Conservation (phyloP, 108 stramenopile species). For the Stephanodiscus minutulus region DNA sequence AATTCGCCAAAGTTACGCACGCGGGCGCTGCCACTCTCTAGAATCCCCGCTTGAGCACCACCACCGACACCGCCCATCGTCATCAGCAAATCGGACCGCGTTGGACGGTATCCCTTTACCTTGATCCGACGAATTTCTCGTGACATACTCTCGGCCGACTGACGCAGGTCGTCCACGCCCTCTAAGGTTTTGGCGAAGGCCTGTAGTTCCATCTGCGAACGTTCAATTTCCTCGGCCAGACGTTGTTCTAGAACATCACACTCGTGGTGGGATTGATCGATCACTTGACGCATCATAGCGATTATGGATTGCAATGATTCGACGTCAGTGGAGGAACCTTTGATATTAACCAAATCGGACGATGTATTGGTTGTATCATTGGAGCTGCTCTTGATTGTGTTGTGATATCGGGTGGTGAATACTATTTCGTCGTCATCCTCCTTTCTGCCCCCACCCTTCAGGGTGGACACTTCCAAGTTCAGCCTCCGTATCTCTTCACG, state of each 20-base stretch:
- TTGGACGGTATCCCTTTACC: slow-evolving; percentile 43
- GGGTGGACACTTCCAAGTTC: slow-evolving; percentile 23
- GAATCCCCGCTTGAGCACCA: not conserved
- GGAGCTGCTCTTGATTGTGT: no score
- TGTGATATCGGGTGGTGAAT: slow-evolving; percentile 7
- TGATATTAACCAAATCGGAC: not conserved
- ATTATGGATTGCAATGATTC: slow-evolving; percentile 36
- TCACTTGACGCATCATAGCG: slow-evolving; percentile 20
- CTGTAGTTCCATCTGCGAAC: slow-evolving; percentile 30
- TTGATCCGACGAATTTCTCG: slow-evolving; percentile 37
- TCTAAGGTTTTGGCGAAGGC: slow-evolving; percentile 38
- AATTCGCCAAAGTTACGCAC: slow-evolving; percentile 24
- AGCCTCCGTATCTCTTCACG: slow-evolving; percentile 31
- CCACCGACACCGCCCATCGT: no score
- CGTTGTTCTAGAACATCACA: slow-evolving; percentile 33
- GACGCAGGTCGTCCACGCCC: slow-evolving; percentile 38
- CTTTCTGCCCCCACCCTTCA: not conserved
- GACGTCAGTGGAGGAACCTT: slow-evolving; percentile 20
- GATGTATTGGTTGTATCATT: not conserved
- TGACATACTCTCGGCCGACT: slow-evolving; percentile 33
- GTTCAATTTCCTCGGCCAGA: slow-evolving; percentile 28
- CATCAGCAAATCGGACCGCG: slow-evolving; percentile 29
- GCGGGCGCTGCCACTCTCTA: not conserved
- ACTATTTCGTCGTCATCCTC: slow-evolving; percentile 10
- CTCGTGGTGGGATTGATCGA: slow-evolving; percentile 29